phyloP scores from a whole-genome alignment of 2,329 filamentous ascomycete species.

The Trichoderma sp. region DNA sequence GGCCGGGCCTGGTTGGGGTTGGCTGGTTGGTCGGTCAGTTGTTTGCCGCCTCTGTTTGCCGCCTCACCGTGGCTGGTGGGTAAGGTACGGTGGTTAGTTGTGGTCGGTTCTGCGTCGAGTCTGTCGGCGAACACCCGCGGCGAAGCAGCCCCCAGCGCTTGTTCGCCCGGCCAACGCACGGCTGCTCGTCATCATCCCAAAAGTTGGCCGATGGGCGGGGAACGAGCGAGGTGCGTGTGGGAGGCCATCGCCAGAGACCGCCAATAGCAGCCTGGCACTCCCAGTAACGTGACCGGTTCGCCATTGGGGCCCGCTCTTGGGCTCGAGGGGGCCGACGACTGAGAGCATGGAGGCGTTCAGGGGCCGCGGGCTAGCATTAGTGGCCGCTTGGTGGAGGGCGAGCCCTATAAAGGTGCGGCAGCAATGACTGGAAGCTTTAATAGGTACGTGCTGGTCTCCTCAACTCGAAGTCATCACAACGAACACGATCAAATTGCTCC shows the following conservation, averaged over 20 bases:
- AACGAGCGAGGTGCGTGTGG: background rate
- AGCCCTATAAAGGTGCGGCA: background rate
- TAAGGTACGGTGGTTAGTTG: background rate
- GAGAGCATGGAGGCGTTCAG: background rate
- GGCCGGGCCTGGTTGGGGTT: background rate
- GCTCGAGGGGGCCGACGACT: background rate
- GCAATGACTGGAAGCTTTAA: no score
- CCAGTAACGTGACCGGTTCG: conserved; percentile 16
- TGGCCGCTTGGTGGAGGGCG: background rate
- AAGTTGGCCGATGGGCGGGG: conserved; percentile 26
- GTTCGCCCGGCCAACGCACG: background rate
- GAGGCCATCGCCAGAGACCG: background rate
- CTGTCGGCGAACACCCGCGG: conserved; percentile 20
- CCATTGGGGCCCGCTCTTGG: background rate
- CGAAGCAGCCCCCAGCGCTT: conserved; percentile 9
- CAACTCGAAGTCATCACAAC: no score
- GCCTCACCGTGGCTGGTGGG: conserved; percentile 18
- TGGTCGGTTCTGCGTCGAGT: background rate
- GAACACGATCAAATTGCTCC: no score
- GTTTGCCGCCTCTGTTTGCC: background rate
- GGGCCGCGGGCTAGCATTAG: conserved; percentile 4
- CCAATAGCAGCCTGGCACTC: background rate
- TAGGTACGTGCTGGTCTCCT: no score
- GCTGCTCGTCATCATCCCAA: no score
- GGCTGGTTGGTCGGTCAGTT: conserved; percentile 1